phyloP scores from a whole-genome alignment of 192 early-diverging fungal genomes.

The Rhizophlyctis rosea region DNA sequence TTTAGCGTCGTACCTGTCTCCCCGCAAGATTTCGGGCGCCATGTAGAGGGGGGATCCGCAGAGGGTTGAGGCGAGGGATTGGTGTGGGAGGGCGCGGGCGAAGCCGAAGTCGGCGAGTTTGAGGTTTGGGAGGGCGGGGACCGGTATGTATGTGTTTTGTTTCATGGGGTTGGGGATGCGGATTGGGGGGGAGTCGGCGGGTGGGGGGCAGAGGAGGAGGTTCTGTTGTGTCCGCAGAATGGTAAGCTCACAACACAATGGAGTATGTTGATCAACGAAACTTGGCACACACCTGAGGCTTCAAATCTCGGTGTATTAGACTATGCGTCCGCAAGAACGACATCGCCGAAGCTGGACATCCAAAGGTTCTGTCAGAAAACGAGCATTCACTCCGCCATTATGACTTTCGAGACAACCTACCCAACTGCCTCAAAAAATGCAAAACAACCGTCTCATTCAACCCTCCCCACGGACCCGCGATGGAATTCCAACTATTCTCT shows the following conservation, averaged over 20 bases:
- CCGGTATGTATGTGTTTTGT: conserved; percentile 22
- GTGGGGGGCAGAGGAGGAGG: conserved; percentile 70
- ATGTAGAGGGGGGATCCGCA: conserved; percentile 98
- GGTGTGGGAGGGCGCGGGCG: conserved; percentile 78
- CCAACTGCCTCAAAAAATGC: conserved; percentile 82
- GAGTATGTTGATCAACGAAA: not conserved
- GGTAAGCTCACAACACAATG: not conserved
- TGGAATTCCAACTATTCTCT: conserved; percentile 17
- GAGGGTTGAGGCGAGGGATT: conserved; percentile 88
- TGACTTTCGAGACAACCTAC: conserved; percentile 37
- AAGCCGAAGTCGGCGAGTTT: conserved; percentile 99
- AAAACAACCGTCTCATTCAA: conserved; percentile 76
- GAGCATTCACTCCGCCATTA: not conserved
- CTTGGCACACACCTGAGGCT: conserved; percentile 73
- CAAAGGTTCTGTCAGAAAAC: conserved; percentile 6
- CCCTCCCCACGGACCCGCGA: conserved; percentile 66
- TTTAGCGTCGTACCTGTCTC: conserved; percentile 92
- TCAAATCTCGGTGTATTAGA: conserved; percentile 95
- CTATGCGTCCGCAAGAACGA: conserved; percentile 80
- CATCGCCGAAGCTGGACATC: conserved; percentile 69
- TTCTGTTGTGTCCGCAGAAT: no score
- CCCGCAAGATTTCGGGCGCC: conserved; percentile 80
- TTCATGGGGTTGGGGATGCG: conserved; percentile 39
- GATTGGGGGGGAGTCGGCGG: conserved; percentile 32
- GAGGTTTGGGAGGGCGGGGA: conserved; percentile 67